phyloP scores from a whole-genome alignment of 306 rosid genomes.

The Urtica urens region DNA sequence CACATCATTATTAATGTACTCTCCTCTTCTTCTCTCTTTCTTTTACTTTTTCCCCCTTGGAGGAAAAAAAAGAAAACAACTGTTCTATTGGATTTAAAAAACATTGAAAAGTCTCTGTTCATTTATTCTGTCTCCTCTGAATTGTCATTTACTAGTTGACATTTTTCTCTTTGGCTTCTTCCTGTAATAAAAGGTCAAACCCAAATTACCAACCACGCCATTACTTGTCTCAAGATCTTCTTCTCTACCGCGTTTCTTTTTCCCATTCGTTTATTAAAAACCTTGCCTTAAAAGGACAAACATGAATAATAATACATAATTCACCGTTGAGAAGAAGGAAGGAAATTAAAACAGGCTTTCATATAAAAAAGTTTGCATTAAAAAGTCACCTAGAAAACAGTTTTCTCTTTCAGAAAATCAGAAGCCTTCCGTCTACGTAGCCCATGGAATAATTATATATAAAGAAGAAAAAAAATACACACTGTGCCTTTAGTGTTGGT shows the following conservation, averaged over 20 bases:
- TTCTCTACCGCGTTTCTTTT: conserved; percentile 1
- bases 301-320: not conserved
- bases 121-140: conserved; percentile 1
- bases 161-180: conserved; percentile 4
- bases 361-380: too few species aligned
- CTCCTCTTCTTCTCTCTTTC: too few species aligned
- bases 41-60: not conserved
- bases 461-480: too few species aligned
- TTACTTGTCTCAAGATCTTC: not conserved
- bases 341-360: conserved; percentile 12
- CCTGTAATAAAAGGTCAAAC: not conserved
- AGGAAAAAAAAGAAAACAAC: not conserved
- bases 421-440: too few species aligned
- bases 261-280: conserved; percentile 2
- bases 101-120: conserved; percentile 4
- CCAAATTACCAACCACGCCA: conserved; percentile 3
- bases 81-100: not conserved
- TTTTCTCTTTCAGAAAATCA: not conserved
- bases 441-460: too few species aligned
- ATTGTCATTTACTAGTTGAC: conserved; percentile 5
- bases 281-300: conserved; percentile 3
- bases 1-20: too few species aligned
- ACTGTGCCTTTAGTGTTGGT: too few species aligned
- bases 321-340: conserved; percentile 9
- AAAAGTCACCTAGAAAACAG: too few species aligned